Evolutionary conservation across 2,329 filamentous ascomycete genomes (phyloP).

Genomic region (Fusarium incarnatum): DNA sequence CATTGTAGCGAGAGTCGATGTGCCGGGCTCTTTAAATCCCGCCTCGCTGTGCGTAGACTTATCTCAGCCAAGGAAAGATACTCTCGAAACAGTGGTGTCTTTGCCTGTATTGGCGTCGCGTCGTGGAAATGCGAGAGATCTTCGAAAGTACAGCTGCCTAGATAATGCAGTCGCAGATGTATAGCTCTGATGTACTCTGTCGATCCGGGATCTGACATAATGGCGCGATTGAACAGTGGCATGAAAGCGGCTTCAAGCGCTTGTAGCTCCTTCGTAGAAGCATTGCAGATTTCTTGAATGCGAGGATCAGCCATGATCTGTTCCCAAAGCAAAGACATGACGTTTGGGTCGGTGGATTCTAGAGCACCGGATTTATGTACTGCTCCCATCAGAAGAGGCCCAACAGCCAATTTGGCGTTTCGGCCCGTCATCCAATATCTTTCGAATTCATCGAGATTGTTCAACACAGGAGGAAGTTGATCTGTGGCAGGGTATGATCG

Average conservation of each 20-base stretch:
- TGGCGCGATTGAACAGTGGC: conserved; percentile 50
- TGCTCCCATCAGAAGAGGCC: conserved; percentile 25
- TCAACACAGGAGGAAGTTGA: conserved; percentile 16
- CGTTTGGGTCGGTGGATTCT: conserved; percentile 1
- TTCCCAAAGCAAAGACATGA: conserved; percentile 16
- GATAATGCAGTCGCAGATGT: conserved; percentile 49
- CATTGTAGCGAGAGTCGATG: conserved; percentile 46
- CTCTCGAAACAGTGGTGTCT: conserved; percentile 49
- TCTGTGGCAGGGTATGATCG: background rate
- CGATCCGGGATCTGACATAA: conserved; percentile 44
- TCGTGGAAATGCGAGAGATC: conserved; percentile 45
- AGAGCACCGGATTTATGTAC: conserved; percentile 12
- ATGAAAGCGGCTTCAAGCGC: conserved; percentile 48
- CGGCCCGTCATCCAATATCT: conserved; percentile 16
- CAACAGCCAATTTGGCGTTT: conserved; percentile 13
- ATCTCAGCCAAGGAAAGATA: conserved; percentile 50
- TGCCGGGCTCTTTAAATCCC: conserved; percentile 29
- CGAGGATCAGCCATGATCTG: conserved; percentile 15
- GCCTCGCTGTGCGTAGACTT: conserved; percentile 32
- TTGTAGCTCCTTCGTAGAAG: conserved; percentile 6
- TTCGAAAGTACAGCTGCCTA: conserved; percentile 47
- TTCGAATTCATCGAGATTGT: conserved; percentile 40
- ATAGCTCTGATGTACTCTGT: conserved; percentile 48
- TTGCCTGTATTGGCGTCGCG: conserved; percentile 31
- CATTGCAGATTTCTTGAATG: conserved; percentile 26